Percentiles rank a stretch among this genome's conserved stretches.
phyloP scores from a whole-genome alignment of 306 rosid species.

The Ochetophila trinervis region DNA sequence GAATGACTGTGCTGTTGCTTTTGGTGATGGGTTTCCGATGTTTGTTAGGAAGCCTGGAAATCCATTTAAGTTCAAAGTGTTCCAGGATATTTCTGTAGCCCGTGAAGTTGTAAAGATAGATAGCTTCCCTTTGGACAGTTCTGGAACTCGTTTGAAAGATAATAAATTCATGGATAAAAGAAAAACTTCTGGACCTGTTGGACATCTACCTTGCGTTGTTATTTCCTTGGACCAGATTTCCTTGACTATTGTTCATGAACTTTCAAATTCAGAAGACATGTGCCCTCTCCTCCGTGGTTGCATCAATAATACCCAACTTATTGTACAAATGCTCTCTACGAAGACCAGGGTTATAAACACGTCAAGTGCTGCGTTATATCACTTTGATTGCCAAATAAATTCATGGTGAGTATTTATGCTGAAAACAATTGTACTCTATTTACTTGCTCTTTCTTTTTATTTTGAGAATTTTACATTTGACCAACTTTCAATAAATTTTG shows the following conservation, averaged over 20 bases:
- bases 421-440: constrained; percentile 15
- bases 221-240: constrained; percentile 55
- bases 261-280: constrained; percentile 51
- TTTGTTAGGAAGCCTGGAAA: constrained; percentile 85
- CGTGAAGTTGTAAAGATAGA: constrained; percentile 35
- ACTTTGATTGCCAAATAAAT: constrained; percentile 69
- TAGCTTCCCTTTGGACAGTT: constrained; percentile 38
- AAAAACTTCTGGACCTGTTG: constrained; percentile 34
- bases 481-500: constrained; percentile 8
- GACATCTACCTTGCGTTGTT: constrained; percentile 53
- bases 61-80: constrained; percentile 82
- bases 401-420: constrained; percentile 50
- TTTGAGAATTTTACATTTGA: neutral
- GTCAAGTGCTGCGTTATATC: constrained; percentile 42
- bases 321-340: constrained; percentile 50
- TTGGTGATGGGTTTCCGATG: constrained; percentile 74
- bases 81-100: constrained; percentile 40
- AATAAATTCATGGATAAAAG: constrained; percentile 30
- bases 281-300: constrained; percentile 65
- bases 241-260: constrained; percentile 66
- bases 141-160: constrained; percentile 32
- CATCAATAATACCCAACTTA: constrained; percentile 51
- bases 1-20: constrained; percentile 78
- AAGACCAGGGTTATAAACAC: constrained; percentile 77
- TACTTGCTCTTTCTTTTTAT: constrained; percentile 1